Evolutionary conservation across 2,329 filamentous ascomycete species (phyloP).

Genomic region (Geosmithia putterillii): DNA sequence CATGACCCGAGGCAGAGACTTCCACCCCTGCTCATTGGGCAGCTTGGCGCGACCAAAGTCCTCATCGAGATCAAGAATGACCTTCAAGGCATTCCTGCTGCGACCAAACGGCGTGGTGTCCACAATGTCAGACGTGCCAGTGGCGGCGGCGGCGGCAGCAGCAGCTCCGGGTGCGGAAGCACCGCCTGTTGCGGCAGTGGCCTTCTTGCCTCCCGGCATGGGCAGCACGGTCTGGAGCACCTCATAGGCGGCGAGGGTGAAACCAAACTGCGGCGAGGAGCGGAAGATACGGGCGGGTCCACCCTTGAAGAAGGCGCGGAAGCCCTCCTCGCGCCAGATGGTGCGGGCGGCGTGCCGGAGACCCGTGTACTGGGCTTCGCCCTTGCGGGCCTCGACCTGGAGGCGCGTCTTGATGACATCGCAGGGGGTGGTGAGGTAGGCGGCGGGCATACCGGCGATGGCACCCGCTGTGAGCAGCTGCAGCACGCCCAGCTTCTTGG

Average conservation of each 20-base stretch:
- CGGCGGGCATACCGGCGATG: constrained; percentile 83
- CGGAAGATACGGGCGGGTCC: constrained; percentile 89
- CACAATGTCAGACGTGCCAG: constrained; percentile 10
- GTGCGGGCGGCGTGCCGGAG: constrained; percentile 76
- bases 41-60: constrained; percentile 72
- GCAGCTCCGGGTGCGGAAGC: no score
- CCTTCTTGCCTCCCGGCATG: constrained; percentile 44
- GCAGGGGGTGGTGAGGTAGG: constrained; percentile 92
- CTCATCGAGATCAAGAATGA: constrained; percentile 87
- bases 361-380: constrained; percentile 77
- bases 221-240: constrained; percentile 73
- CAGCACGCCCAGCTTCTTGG: constrained; percentile 78
- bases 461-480: constrained; percentile 91
- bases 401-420: constrained; percentile 99
- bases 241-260: constrained; percentile 93
- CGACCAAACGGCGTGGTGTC: constrained; percentile 38
- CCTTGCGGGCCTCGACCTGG: constrained; percentile 94
- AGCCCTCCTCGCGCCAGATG: constrained; percentile 82
- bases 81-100: constrained; percentile 86
- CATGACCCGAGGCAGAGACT: constrained; percentile 36
- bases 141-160: constrained; percentile 44
- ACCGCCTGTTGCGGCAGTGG: constrained; percentile 37
- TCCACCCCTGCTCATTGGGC: constrained; percentile 40
- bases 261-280: constrained; percentile 94
- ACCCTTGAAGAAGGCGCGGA: constrained; percentile 97